Conservation (phyloP, 2,329 filamentous ascomycete genomes). For the Nemania sp. region DNA sequence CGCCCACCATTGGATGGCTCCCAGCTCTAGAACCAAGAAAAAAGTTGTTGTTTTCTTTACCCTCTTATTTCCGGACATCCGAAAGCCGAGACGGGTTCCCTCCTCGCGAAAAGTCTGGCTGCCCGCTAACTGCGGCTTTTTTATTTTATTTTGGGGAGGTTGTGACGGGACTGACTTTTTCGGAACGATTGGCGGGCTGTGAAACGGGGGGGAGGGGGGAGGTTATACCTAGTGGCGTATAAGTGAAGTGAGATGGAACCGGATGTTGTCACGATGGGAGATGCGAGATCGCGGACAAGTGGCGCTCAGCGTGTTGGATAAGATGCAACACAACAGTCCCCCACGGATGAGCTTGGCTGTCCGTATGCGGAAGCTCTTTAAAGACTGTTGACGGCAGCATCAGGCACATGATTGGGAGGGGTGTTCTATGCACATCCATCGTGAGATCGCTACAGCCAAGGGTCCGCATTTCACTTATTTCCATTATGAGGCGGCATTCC, state of each 20-base stretch:
- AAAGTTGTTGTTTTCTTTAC: background rate
- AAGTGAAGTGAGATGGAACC: slow-evolving; percentile 12
- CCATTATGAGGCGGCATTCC: background rate
- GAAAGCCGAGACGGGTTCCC: slow-evolving; percentile 4
- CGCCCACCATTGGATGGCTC: background rate
- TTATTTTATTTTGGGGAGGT: background rate
- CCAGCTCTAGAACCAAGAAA: background rate
- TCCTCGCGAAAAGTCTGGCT: background rate
- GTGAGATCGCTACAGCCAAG: slow-evolving; percentile 16
- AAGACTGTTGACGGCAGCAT: background rate
- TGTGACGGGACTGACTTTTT: background rate
- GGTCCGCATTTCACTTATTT: background rate
- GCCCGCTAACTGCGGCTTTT: slow-evolving; percentile 9
- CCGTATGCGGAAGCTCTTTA: slow-evolving; percentile 10
- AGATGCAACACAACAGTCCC: background rate
- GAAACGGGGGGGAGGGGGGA: slow-evolving; percentile 6
- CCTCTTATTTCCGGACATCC: slow-evolving; percentile 10
- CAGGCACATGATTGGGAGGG: slow-evolving; percentile 2
- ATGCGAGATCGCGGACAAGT: slow-evolving; percentile 19
- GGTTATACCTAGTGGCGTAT: background rate
- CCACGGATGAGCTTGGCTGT: slow-evolving; percentile 9
- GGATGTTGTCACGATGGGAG: slow-evolving; percentile 7
- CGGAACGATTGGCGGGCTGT: slow-evolving; percentile 6
- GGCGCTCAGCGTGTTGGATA: slow-evolving; percentile 13
- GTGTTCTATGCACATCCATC: slow-evolving; percentile 18